Evolutionary conservation across 2,329 filamentous ascomycete species (phyloP).

Genomic region (Aspergillus versicolor): DNA sequence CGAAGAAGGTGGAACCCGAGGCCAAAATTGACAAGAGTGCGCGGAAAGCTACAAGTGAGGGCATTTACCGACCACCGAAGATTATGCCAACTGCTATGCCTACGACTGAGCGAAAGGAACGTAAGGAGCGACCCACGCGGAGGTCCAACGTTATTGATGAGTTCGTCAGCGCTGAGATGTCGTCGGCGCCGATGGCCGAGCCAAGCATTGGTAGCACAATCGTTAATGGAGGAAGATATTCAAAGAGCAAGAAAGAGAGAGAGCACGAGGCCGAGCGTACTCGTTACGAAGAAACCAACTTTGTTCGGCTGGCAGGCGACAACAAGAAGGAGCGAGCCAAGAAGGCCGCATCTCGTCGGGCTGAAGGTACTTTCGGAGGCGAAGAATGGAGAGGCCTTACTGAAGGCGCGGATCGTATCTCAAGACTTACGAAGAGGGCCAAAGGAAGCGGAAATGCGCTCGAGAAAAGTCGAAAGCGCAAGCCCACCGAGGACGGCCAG

Average conservation of each 20-base stretch:
- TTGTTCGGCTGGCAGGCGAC: slow-evolving; percentile 78
- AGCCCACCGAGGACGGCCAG: slow-evolving; percentile 68
- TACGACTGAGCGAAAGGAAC: slow-evolving; percentile 58
- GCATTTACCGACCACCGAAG: slow-evolving; percentile 83
- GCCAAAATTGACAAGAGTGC: slow-evolving; percentile 22
- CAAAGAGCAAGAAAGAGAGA: slow-evolving; percentile 74
- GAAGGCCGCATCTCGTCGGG: slow-evolving; percentile 48
- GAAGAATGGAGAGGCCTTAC: slow-evolving; percentile 90
- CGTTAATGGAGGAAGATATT: slow-evolving; percentile 71
- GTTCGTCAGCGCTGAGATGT: slow-evolving; percentile 83
- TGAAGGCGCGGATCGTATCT: slow-evolving; percentile 82
- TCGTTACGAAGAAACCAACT: slow-evolving; percentile 90
- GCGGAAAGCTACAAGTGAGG: slow-evolving; percentile 49
- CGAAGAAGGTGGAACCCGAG: slow-evolving; percentile 42
- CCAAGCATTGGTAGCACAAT: slow-evolving; percentile 93
- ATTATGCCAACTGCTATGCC: slow-evolving; percentile 87
- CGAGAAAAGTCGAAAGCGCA: slow-evolving; percentile 85
- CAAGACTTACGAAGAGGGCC: slow-evolving; percentile 73
- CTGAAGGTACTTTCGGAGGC: slow-evolving; percentile 70
- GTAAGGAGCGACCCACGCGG: slow-evolving; percentile 60
- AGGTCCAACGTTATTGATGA: slow-evolving; percentile 89
- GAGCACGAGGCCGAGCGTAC: slow-evolving; percentile 74
- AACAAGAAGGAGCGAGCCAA: slow-evolving; percentile 82
- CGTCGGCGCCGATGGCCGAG: slow-evolving; percentile 74
- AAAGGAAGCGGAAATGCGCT: slow-evolving; percentile 57